Conservation (phyloP, 306 rosid genomes). For the Dalbergia cultrata region DNA sequence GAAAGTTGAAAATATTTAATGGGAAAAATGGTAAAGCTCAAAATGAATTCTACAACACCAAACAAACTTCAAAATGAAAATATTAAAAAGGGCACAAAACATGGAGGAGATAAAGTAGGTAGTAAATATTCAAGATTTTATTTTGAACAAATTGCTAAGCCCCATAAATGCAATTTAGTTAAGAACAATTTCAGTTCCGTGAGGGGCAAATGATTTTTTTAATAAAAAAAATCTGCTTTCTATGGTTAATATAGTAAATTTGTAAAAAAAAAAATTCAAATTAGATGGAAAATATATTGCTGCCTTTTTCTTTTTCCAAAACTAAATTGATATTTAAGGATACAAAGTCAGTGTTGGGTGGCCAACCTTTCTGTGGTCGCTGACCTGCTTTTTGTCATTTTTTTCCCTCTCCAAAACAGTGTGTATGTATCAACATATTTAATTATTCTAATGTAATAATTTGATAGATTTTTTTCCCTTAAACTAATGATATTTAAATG, state of each 20-base stretch:
- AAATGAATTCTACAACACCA: constrained; percentile 49
- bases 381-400: constrained; percentile 66
- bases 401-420: neutral
- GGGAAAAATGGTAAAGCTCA: constrained; percentile 41
- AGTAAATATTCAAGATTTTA: constrained; percentile 37
- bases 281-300: constrained; percentile 39
- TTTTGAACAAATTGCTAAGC: constrained; percentile 55
- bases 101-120: constrained; percentile 43
- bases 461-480: neutral
- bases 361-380: constrained; percentile 61
- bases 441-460: neutral
- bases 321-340: constrained; percentile 49
- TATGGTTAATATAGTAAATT: constrained; percentile 53
- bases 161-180: constrained; percentile 72
- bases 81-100: neutral
- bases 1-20: constrained; percentile 48
- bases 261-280: neutral
- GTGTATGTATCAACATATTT: neutral
- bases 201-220: constrained; percentile 47
- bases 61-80: constrained; percentile 28
- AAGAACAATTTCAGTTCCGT: constrained; percentile 74
- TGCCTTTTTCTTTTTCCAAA: constrained; percentile 38
- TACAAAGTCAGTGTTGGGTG: constrained; percentile 52
- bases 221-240: neutral
- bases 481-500: neutral